These are phyloP conservation scores for bread wheat (Triticum aestivum) DNA, from an alignment of 176 grass and related monocot species.

Conservation along the genomic window IWGSC_CS_RefSeq_v2.1 NC_057798.1:618128687-618129186, in stretches of 20 bases:
- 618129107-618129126: not conserved
- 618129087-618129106: not conserved
- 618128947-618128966: not conserved
- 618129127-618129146: not conserved
- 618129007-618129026: not conserved
- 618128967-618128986: not conserved
- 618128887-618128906: not conserved
- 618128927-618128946: not conserved
- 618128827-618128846: not conserved
- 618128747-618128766: slow-evolving; percentile 61
- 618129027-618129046: not conserved
- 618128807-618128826: not conserved
- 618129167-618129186: not conserved
- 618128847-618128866: not conserved
- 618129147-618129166: not conserved
- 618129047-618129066: not conserved
- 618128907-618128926: not conserved
- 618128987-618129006: not conserved
- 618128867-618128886: not conserved
- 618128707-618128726: slow-evolving; percentile 51
- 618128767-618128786: slow-evolving; percentile 59
- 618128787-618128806: slow-evolving; percentile 66
- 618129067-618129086: not conserved
- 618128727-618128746: slow-evolving; percentile 96
- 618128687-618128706: slow-evolving; percentile 1